Conservation (phyloP, 169 alveolate species). For the Plasmodium coatneyi region DNA sequence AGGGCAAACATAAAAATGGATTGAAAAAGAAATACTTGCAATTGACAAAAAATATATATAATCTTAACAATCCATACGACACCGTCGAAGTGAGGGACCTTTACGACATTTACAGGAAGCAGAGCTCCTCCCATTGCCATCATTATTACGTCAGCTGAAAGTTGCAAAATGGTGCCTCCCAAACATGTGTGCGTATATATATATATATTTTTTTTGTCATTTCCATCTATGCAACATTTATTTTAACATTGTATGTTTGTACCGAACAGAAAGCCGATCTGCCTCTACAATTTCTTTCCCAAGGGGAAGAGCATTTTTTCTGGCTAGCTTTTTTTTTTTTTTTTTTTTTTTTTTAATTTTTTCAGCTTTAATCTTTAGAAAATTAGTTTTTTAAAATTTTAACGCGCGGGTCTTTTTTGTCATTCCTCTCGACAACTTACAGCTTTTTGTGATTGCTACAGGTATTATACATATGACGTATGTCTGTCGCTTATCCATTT, state of each 20-base stretch:
- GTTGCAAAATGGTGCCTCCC: background rate
- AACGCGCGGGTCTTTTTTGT: background rate
- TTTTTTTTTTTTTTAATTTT: constrained; percentile 10
- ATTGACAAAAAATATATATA: constrained; percentile 45
- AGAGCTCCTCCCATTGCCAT: background rate
- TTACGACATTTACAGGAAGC: constrained; percentile 40
- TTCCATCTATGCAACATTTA: background rate
- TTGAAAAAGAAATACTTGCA: constrained; percentile 24
- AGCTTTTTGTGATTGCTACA: background rate
- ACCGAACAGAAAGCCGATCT: background rate
- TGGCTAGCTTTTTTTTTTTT: background rate
- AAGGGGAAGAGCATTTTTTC: background rate
- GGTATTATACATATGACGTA: background rate
- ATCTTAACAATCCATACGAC: constrained; percentile 48
- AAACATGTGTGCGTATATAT: background rate
- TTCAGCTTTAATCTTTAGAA: background rate
- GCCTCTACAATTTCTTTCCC: background rate
- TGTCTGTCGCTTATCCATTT: background rate
- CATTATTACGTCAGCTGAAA: constrained; percentile 16
- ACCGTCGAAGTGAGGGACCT: constrained; percentile 62
- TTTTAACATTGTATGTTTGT: background rate
- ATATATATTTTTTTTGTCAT: too few relatives aligned
- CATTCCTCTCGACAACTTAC: background rate
- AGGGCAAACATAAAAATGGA: constrained; percentile 9
- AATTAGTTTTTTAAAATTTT: background rate